These are phyloP conservation scores for Cicer yamashitae DNA, from an alignment of 306 rosid genomes.

Conservation along the genomic window DNA sequence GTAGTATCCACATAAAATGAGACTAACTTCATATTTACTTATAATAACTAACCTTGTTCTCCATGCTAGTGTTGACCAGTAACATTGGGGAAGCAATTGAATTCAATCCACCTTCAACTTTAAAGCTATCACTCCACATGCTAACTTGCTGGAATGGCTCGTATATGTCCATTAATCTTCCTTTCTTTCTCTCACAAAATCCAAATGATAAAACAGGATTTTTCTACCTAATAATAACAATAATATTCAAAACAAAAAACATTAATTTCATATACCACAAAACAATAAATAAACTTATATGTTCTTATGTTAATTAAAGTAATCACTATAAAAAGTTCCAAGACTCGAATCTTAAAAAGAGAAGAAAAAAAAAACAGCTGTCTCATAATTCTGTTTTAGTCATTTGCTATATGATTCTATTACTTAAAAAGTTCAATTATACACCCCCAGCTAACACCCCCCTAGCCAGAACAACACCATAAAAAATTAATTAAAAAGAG, in stretches of 20 bases:
- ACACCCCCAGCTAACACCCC: not conserved
- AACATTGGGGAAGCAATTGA: slow-evolving; percentile 56
- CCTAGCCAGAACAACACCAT: not conserved
- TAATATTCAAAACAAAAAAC: not conserved
- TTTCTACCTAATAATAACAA: slow-evolving; percentile 22
- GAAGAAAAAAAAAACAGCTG: slow-evolving; percentile 13
- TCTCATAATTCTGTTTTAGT: slow-evolving; percentile 18
- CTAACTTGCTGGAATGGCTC: slow-evolving; percentile 79
- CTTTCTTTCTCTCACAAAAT: slow-evolving; percentile 25
- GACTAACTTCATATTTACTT: slow-evolving; percentile 14
- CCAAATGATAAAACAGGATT: slow-evolving; percentile 22
- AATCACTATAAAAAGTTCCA: slow-evolving; percentile 7
- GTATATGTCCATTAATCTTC: slow-evolving; percentile 67
- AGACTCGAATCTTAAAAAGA: slow-evolving; percentile 1
- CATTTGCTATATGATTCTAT: slow-evolving; percentile 33
- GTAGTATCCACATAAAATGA: slow-evolving; percentile 32
- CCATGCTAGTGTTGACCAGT: slow-evolving; percentile 54
- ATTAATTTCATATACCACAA: slow-evolving; percentile 7
- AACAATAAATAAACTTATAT: slow-evolving; percentile 22
- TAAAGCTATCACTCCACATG: slow-evolving; percentile 74
- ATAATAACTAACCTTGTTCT: slow-evolving; percentile 57
- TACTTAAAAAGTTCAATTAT: not conserved
- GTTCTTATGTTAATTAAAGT: slow-evolving; percentile 17
- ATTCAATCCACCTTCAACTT: slow-evolving; percentile 55
- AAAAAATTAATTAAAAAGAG: not conserved